A percentile compares a stretch with the other conserved stretches of the same genome.
These are phyloP conservation scores for Fistulifera solaris DNA, from an alignment of 108 stramenopile species.

Conservation along the genomic window DNA sequence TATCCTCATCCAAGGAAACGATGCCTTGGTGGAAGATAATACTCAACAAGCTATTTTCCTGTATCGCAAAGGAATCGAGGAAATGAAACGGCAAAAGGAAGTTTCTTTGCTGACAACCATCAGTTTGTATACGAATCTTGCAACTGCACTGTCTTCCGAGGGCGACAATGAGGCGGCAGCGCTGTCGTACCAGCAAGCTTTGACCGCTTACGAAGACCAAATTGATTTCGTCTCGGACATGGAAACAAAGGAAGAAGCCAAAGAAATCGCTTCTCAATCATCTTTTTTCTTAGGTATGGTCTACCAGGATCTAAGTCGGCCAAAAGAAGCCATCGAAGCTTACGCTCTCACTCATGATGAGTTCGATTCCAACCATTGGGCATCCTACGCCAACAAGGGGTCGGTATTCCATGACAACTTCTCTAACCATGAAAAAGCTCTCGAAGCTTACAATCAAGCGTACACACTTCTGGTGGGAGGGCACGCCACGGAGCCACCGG, in stretches of 20 bases:
- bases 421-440: constrained; percentile 35
- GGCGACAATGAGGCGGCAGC: constrained; percentile 16
- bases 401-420: constrained; percentile 48
- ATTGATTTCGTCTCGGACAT: constrained; percentile 22
- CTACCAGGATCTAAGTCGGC: constrained; percentile 34
- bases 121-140: constrained; percentile 42
- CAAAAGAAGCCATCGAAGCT: constrained; percentile 18
- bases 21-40: constrained; percentile 6
- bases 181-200: constrained; percentile 23
- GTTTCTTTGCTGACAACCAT: constrained; percentile 16
- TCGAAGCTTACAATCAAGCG: constrained; percentile 60
- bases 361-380: constrained; percentile 58
- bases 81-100: constrained; percentile 7
- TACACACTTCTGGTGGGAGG: constrained; percentile 42
- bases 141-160: constrained; percentile 30
- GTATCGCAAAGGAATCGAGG: constrained; percentile 22
- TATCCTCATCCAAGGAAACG: background rate
- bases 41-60: constrained; percentile 15
- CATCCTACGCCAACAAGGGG: constrained; percentile 49
- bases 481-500: constrained; percentile 47
- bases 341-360: constrained; percentile 36
- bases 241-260: constrained; percentile 14
- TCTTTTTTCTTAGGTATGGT: constrained; percentile 61
- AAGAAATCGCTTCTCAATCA: constrained; percentile 32
- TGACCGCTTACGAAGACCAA: constrained; percentile 13